Percentiles rank a stretch among this genome's conserved stretches.
phyloP scores from a whole-genome alignment of 2,329 filamentous ascomycete species.

The Ramularia collo-cygni region DNA sequence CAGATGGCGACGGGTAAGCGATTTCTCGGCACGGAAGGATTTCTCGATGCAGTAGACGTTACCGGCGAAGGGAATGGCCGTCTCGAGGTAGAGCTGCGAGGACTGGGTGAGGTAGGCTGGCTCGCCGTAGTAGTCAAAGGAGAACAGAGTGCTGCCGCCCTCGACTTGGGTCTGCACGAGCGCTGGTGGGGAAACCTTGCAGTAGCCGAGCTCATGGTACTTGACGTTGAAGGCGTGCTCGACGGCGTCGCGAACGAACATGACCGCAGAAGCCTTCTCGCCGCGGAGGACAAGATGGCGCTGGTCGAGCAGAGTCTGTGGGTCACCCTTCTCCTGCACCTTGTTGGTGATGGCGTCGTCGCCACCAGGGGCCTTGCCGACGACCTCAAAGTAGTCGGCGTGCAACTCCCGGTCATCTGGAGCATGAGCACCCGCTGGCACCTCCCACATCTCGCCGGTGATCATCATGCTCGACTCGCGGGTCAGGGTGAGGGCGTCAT shows the following conservation, averaged over 20 bases:
- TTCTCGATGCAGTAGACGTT: slow-evolving; percentile 98
- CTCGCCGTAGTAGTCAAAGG: slow-evolving; percentile 82
- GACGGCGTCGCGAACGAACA: slow-evolving; percentile 77
- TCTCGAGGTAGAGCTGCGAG: slow-evolving; percentile 95
- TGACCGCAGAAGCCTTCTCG: slow-evolving; percentile 74
- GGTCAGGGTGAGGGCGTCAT: slow-evolving; percentile 78
- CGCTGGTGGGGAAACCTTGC: slow-evolving; percentile 81
- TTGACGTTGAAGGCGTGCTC: slow-evolving; percentile 73
- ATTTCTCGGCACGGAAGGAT: slow-evolving; percentile 97
- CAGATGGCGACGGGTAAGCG: slow-evolving; percentile 84
- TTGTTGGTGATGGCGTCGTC: slow-evolving; percentile 88
- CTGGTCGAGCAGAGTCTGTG: slow-evolving; percentile 70
- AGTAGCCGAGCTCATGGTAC: slow-evolving; percentile 69
- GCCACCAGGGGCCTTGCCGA: slow-evolving; percentile 70
- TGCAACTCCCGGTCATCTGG: slow-evolving; percentile 82
- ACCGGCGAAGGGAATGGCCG: slow-evolving; percentile 79
- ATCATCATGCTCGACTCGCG: slow-evolving; percentile 83
- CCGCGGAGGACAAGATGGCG: slow-evolving; percentile 80
- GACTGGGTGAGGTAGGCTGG: slow-evolving; percentile 92
- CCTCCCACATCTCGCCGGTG: slow-evolving; percentile 73
- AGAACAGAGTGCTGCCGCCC: slow-evolving; percentile 85
- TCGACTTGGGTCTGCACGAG: slow-evolving; percentile 95
- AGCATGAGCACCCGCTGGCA: slow-evolving; percentile 70
- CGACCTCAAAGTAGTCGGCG: slow-evolving; percentile 80
- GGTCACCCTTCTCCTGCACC: slow-evolving; percentile 61